Base-by-base conservation (phyloP, 2,329 filamentous ascomycete species). In the Elsinoe perseae region DNA sequence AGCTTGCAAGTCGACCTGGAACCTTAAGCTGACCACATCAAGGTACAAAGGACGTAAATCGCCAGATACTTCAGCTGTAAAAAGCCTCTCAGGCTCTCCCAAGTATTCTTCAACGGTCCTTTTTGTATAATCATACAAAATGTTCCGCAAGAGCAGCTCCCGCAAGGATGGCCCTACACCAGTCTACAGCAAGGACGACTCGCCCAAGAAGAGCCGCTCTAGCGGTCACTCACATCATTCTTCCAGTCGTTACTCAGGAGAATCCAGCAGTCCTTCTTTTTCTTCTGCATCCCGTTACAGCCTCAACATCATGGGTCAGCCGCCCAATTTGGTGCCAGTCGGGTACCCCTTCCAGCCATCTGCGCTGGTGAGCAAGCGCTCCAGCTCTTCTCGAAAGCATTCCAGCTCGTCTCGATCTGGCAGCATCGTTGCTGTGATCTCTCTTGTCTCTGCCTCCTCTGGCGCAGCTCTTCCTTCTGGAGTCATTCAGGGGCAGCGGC, bases 341-440 rank as follows among this genome's bases (percentile, higher is more conserved):
- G 28, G 42, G 6, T 56, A 56, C 25, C 38, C 53, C 23, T 56
- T 56, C 53, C 53, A 56, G 27, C 53, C 53, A 3, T 56, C 53
- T 3, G 27, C 43, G 14, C 14, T 56, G 25, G 34, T 46, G 21
- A 46, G 25, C 38, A 46, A 48, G 25, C 25, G 53, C 21, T 38
- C 18, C 12, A 56, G 53, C 40, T 48, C 38, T 16, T 56, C 53
- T 12, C 21, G 28, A 12, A 36, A 44, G 10, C 38, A 34, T 18
- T 56, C 52, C 12, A 21, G 16, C 27, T 54, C 52, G 8, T 54
- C 52, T 10, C n/a, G 21, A 30, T 42, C 53, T 12, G 38, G 40
- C n/a, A 56, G 28, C 16, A 25, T 56, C 12, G 27, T 56, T 7
- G 42, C 53, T n/a, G 38, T 48, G 2, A 18, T 46, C 6, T 44